Evolutionary conservation across 495 filamentous ascomycete species (phyloP).

Genomic region (Immersiella caudata): DNA sequence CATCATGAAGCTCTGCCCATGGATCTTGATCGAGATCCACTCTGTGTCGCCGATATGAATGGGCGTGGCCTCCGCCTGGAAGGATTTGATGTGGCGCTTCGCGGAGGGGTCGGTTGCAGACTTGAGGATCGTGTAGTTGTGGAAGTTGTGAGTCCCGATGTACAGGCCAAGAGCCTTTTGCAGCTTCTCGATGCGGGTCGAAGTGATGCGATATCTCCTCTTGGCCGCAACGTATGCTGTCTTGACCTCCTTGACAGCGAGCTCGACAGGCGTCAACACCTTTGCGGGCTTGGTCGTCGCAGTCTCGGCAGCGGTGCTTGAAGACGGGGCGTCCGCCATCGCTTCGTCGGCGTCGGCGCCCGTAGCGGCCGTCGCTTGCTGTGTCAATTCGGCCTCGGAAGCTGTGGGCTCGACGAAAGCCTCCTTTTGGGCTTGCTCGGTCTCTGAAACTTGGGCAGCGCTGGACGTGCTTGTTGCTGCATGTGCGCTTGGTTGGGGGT

Average conservation of each 20-base stretch:
- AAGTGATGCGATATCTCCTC: slow-evolving; percentile 76
- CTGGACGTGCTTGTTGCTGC: not conserved
- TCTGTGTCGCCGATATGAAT: slow-evolving; percentile 87
- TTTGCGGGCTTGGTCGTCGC: slow-evolving; percentile 24
- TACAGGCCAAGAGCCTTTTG: slow-evolving; percentile 72
- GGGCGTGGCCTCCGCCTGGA: slow-evolving; percentile 69
- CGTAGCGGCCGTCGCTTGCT: not conserved
- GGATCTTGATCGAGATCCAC: slow-evolving; percentile 93
- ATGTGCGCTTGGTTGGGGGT: slow-evolving; percentile 6
- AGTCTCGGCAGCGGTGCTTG: slow-evolving; percentile 19
- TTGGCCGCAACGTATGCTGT: slow-evolving; percentile 76
- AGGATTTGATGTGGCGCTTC: slow-evolving; percentile 87
- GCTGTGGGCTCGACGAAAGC: not conserved
- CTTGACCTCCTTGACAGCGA: slow-evolving; percentile 74
- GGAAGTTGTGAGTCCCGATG: slow-evolving; percentile 82
- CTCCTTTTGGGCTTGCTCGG: slow-evolving; percentile 20
- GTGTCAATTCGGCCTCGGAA: too few relatives aligned
- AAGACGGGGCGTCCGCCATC: not conserved
- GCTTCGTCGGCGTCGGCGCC: not conserved
- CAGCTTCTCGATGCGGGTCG: slow-evolving; percentile 68
- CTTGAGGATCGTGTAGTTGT: slow-evolving; percentile 97
- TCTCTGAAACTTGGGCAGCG: not conserved
- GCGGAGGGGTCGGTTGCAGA: slow-evolving; percentile 73
- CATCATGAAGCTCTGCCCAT: slow-evolving; percentile 99
- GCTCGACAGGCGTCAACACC: slow-evolving; percentile 54